Percentiles rank a stretch among this genome's conserved stretches.
Conservation (phyloP, 2,329 filamentous ascomycete species). For the Colletotrichum lupini region DNA sequence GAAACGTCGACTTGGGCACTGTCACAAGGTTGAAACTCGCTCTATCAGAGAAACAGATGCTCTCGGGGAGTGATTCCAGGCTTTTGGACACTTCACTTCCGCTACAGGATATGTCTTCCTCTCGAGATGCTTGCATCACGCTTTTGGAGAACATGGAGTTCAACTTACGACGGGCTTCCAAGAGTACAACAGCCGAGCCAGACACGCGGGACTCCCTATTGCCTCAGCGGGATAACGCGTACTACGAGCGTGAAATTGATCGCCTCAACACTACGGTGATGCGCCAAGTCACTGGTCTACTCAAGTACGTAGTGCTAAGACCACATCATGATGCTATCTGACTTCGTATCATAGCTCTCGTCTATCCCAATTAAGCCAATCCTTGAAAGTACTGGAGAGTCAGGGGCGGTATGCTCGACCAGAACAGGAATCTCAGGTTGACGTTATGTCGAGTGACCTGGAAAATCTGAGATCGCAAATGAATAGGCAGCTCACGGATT, state of each 20-base stretch:
- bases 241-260: neutral
- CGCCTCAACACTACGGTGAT: neutral
- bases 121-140: neutral
- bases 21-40: neutral
- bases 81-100: neutral
- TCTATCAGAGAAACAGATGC: neutral
- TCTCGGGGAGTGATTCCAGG: neutral
- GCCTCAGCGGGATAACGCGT: neutral
- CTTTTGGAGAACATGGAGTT: neutral
- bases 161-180: neutral
- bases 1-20: neutral
- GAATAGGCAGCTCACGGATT: neutral
- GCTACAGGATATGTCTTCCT: neutral
- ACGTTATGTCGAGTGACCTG: neutral
- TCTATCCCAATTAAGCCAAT: neutral
- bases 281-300: neutral
- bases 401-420: neutral
- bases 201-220: neutral
- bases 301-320: neutral
- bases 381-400: neutral
- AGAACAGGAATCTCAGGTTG: neutral
- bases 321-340: neutral
- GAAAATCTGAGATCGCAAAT: neutral
- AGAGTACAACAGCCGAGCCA: neutral
- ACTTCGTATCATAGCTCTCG: neutral